Percentiles rank a stretch among this genome's conserved stretches.
Evolutionary conservation across 1,139 yeast species (phyloP).

Genomic region (Sugiyamaella japonica): DNA sequence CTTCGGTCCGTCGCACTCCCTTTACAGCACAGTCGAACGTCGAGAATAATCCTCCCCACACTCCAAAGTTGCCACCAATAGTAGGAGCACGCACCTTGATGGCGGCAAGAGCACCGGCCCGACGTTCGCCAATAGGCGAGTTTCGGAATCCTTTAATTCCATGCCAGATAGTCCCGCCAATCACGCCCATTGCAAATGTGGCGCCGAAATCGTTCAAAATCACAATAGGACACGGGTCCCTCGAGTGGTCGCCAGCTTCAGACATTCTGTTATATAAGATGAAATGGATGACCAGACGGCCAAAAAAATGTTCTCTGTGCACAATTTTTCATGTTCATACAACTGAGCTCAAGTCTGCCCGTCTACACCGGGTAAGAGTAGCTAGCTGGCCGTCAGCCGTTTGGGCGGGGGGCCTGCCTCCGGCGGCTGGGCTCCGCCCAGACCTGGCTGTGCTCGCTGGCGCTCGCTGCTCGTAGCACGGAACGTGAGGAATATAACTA

Average conservation of each 20-base stretch:
- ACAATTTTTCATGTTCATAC: no score
- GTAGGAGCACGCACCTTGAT: slow-evolving; percentile 97
- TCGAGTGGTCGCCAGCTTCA: slow-evolving; percentile 78
- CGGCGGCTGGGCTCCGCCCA: no score
- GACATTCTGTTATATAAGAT: slow-evolving; percentile 2
- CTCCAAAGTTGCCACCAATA: slow-evolving; percentile 98
- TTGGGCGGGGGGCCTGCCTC: no score
- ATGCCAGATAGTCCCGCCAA: slow-evolving; percentile 99
- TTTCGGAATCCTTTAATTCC: slow-evolving; percentile 98
- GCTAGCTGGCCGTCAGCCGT: no score
- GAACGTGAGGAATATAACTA: no score
- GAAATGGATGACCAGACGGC: neutral
- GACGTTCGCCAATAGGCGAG: slow-evolving; percentile 92
- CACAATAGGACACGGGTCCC: slow-evolving; percentile 99
- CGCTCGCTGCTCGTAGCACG: no score
- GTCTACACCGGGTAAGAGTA: no score
- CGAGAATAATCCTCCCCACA: slow-evolving; percentile 98
- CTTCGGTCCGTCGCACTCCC: slow-evolving; percentile 95
- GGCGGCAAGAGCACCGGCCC: slow-evolving; percentile 85
- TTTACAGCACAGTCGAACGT: slow-evolving; percentile 95
- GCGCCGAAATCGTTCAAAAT: slow-evolving; percentile 97
- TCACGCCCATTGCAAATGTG: slow-evolving; percentile 96
- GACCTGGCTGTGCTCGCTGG: no score
- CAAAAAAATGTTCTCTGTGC: no score
- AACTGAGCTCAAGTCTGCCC: no score